Evolutionary conservation across 2,329 filamentous ascomycete genomes (phyloP).

Genomic region (Pseudopyricularia javanii): DNA sequence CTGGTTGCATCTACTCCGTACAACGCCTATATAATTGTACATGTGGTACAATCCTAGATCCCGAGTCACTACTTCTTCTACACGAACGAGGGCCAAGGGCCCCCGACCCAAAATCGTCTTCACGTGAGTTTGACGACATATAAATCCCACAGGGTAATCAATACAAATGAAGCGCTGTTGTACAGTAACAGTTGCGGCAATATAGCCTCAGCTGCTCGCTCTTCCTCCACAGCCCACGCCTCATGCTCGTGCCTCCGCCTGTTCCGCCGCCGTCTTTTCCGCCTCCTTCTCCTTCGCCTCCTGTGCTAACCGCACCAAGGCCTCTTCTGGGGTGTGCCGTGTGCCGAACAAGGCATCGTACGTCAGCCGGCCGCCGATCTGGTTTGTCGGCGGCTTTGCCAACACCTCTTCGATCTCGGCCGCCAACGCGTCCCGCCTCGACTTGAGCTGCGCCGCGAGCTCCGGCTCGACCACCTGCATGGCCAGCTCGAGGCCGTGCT

Average conservation of each 20-base stretch:
- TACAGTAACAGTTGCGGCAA: not conserved
- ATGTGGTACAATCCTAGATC: too few species aligned
- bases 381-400: conserved; percentile 5
- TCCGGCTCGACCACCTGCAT: conserved; percentile 24
- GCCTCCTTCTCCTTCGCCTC: conserved; percentile 1
- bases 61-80: too few species aligned
- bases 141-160: not conserved
- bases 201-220: not conserved
- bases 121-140: not conserved
- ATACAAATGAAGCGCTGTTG: not conserved
- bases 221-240: not conserved
- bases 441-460: conserved; percentile 23
- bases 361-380: conserved; percentile 10
- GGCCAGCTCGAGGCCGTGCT: conserved; percentile 32
- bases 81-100: not conserved
- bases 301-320: too few species aligned
- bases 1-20: not conserved
- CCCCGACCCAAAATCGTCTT: not conserved
- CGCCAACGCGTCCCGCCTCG: conserved; percentile 20
- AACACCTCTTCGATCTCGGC: conserved; percentile 13
- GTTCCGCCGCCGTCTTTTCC: not conserved
- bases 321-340: conserved; percentile 1
- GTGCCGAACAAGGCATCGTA: conserved; percentile 19
- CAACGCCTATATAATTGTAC: not conserved
- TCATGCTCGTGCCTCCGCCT: too few species aligned